A percentile compares a stretch with the other conserved stretches of the same genome.
These are phyloP conservation scores for Musa acuminata DNA, from an alignment of 176 grass and related monocot genomes.

Conservation along the genomic window DNA sequence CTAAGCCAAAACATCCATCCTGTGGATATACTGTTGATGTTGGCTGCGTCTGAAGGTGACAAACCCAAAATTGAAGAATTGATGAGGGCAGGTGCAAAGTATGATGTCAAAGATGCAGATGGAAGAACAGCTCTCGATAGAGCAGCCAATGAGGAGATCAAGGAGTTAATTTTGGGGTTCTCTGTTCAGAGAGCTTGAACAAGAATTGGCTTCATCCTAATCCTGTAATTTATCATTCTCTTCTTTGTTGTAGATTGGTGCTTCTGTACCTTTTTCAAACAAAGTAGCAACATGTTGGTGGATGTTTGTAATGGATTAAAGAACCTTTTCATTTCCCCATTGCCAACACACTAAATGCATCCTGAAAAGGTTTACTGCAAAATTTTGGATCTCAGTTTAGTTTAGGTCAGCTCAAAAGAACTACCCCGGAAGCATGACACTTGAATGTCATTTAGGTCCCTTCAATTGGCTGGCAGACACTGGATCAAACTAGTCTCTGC, in stretches of 20 bases:
- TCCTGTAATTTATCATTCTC: background rate
- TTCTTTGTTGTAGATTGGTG: background rate
- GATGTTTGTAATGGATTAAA: background rate
- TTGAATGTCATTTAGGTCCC: too few species aligned
- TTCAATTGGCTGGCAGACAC: background rate
- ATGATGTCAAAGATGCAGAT: slow-evolving; percentile 74
- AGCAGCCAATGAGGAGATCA: slow-evolving; percentile 46
- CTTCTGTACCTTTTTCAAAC: background rate
- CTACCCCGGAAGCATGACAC: too few species aligned
- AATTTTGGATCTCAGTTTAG: too few species aligned
- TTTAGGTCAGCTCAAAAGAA: too few species aligned
- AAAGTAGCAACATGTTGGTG: background rate
- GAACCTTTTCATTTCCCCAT: background rate
- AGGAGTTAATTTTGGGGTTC: slow-evolving; percentile 59
- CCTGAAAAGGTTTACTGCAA: too few species aligned
- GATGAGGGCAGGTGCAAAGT: slow-evolving; percentile 64
- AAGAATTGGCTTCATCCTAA: background rate
- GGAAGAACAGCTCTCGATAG: slow-evolving; percentile 73
- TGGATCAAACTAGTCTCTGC: background rate
- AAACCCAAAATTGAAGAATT: slow-evolving; percentile 94
- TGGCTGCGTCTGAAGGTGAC: slow-evolving; percentile 80
- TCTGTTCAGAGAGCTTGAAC: slow-evolving; percentile 33
- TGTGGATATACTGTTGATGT: slow-evolving; percentile 83
- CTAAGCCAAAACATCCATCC: slow-evolving; percentile 81
- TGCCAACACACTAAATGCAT: background rate